Percentiles rank a stretch among this genome's conserved stretches.
These are phyloP conservation scores for Brasenia schreberi DNA, from an alignment of 164 flowering plant species.

Conservation along the genomic window DNA sequence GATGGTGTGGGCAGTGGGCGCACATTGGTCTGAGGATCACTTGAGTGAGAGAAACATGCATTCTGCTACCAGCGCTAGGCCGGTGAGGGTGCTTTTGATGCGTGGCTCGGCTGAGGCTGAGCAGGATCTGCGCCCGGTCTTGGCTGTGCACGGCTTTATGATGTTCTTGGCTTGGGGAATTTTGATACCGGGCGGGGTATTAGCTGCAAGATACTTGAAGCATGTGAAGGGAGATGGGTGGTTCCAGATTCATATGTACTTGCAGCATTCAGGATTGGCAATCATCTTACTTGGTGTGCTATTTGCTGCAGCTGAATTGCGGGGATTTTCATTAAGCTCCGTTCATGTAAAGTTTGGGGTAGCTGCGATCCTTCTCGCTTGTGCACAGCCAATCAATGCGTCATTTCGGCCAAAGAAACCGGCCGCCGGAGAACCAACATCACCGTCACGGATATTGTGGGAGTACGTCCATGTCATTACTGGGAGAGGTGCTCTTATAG, in stretches of 20 bases:
- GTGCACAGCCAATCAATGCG: conserved; percentile 75
- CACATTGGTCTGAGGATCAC: conserved; percentile 59
- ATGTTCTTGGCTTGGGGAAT: conserved; percentile 99
- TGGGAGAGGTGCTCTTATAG: conserved; percentile 60
- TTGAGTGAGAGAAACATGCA: conserved; percentile 83
- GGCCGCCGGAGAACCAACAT: conserved; percentile 36
- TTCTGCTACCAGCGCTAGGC: conserved; percentile 58
- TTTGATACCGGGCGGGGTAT: conserved; percentile 82
- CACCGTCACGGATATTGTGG: conserved; percentile 57
- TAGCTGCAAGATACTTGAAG: conserved; percentile 85
- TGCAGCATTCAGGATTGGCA: conserved; percentile 89
- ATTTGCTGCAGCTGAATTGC: conserved; percentile 94
- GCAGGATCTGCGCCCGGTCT: conserved; percentile 83
- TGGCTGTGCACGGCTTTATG: conserved; percentile 98
- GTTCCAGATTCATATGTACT: conserved; percentile 78
- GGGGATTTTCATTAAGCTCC: conserved; percentile 55
- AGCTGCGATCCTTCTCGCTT: conserved; percentile 54
- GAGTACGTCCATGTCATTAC: conserved; percentile 63
- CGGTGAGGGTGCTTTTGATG: conserved; percentile 60
- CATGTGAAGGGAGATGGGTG: conserved; percentile 89
- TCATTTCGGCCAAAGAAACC: conserved; percentile 62
- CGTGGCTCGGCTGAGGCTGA: conserved; percentile 97
- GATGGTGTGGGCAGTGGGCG: conserved; percentile 96
- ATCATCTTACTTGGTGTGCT: conserved; percentile 76
- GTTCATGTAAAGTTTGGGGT: conserved; percentile 85